Evolutionary conservation across 345 rosid genomes (phyloP), one percentile per base, ranked within the genome.

Genomic region (Streptanthus diversifolius): DNA sequence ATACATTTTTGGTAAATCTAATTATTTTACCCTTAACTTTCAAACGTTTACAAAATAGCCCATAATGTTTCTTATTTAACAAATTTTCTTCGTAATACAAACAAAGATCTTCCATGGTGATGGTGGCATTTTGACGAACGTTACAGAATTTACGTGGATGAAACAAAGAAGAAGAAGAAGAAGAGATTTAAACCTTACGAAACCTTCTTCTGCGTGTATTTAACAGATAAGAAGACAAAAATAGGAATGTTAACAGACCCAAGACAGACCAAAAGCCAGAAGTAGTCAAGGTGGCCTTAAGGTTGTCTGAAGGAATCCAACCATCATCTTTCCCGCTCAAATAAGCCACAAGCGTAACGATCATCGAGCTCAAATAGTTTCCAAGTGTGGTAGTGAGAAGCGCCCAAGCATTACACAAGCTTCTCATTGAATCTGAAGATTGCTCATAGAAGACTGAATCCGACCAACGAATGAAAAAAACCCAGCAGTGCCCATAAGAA

Each of bases 391-490:
- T 82, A 0, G 96, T 84, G 30, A 90, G 78, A 36, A 89, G 93
- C 0, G 92, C 78, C 22, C 90, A 70, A 1, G 97, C 93, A 32
- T 85, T 85, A 73, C 92, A 89, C 76, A 93, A 75, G 62, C 97
- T 93, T 21, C 92, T 67, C 98, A 93, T 89, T 0, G 96, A 85
- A 79, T 93, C 96, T 0, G 98, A 96, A 19, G 97, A 93, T 37
- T 93, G 93, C 36, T 93, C 92, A 29, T 93, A 93, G 79, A 87
- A 93, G 89, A 93, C 86, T 93, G 90, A 0, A 90, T 83, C 73
- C 87, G 87, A 0, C 97, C 97, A n/a, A 90, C 81, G 53, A 80
- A 84, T n/a, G 4, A 84, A 86, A 66, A 80, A 90, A 5, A 90
- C 93, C 90, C 98, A 12, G 96, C 85, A 7, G 90, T 92, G 5